phyloP scores from a whole-genome alignment of 805 yeast species.

The Hanseniaspora meyeri region DNA sequence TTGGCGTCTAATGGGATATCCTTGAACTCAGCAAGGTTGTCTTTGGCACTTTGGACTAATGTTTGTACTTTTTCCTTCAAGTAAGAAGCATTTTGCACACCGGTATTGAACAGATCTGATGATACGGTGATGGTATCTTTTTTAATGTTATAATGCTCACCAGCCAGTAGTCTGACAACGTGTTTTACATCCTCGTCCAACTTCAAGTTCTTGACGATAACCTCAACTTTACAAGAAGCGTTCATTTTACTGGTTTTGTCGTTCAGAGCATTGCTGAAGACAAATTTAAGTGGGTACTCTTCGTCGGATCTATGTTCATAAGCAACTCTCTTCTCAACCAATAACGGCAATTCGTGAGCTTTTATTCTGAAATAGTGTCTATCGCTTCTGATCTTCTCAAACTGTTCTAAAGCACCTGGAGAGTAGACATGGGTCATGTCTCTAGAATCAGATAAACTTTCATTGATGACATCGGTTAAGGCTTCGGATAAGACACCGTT shows the following conservation, averaged over 20 bases:
- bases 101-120: conserved; percentile 53
- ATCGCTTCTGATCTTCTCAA: conserved; percentile 58
- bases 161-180: conserved; percentile 69
- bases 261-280: conserved; percentile 62
- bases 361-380: conserved; percentile 70
- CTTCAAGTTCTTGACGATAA: conserved; percentile 36
- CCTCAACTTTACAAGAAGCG: conserved; percentile 51
- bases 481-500: conserved; percentile 23
- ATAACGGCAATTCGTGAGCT: conserved; percentile 82
- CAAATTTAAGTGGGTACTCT: conserved; percentile 48
- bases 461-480: conserved; percentile 20
- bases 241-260: conserved; percentile 50
- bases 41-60: conserved; percentile 54
- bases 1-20: conserved; percentile 77
- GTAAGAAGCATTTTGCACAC: conserved; percentile 75
- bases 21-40: conserved; percentile 45
- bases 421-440: conserved; percentile 33
- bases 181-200: conserved; percentile 45
- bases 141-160: conserved; percentile 56
- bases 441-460: conserved; percentile 31
- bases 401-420: conserved; percentile 55
- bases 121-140: conserved; percentile 53
- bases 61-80: conserved; percentile 51
- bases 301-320: conserved; percentile 39
- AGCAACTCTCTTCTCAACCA: conserved; percentile 61